Evolutionary conservation across 495 filamentous ascomycete species (phyloP), one percentile per base, ranked within the genome.

Genomic region (Lentithecium fluviatile): DNA sequence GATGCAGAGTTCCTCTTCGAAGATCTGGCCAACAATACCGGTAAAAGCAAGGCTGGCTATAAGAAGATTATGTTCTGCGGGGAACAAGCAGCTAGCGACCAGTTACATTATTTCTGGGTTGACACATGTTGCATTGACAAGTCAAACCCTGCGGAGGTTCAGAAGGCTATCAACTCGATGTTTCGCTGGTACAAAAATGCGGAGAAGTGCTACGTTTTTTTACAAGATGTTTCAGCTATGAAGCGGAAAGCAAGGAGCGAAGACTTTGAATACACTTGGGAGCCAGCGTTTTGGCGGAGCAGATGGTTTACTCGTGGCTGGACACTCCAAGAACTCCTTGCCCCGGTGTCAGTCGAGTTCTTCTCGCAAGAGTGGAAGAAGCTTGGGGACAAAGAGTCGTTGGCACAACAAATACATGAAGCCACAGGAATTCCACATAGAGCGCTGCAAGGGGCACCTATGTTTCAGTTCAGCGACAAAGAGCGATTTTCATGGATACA

Each of bases 51-150:
- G 26, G 52, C 32, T 8, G 58, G 58, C 19, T 50, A 49, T 40
- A 5, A 40, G 42, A 61, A 61, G 58, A 54, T 61, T 37, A 20
- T 32, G 58, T 61, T 61, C 51, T 61, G 58, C 38, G 58, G 36
- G 2, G 50, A 55, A 56, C 58, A 29, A 20, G 58, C 58, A 12
- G 58, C 58, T 23, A 5, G 52, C 25, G 58, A 61, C 24, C 26
- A 48, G 17, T 29, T 60, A 12, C 15, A 60, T 20, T 60, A 54
- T 23, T 52, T 60, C 57, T 62, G 58, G 58, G 38, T 56, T 32
- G 52, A 63, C 54, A 63, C 60, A 11, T 63, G n/a, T n/a, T n/a
- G n/a, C n/a, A n/a, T n/a, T n/a, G n/a, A n/a, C n/a, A n/a, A n/a
- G n/a, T n/a, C n/a, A 54, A 34, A 58, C 53, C 54, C 58, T 63